These are phyloP conservation scores for Trypethelium eluteriae DNA, from an alignment of 495 filamentous ascomycete genomes.

Conservation along the genomic window DNA sequence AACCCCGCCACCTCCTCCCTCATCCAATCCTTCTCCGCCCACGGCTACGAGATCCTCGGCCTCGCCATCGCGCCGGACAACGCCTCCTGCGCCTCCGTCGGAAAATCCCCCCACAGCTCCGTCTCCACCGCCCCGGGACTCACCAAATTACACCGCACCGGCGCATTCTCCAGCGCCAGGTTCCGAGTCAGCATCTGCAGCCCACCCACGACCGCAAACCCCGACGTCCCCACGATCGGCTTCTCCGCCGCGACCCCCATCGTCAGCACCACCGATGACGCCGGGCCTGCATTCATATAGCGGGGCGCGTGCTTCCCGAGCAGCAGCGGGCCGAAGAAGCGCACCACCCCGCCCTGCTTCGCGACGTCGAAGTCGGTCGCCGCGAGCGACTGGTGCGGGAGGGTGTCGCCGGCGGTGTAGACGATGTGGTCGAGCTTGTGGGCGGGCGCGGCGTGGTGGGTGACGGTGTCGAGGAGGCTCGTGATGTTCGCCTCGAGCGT, in stretches of 20 bases:
- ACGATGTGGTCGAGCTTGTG: slow-evolving; percentile 34
- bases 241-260: slow-evolving; percentile 29
- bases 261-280: slow-evolving; percentile 29
- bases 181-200: slow-evolving; percentile 27
- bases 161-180: slow-evolving; percentile 33
- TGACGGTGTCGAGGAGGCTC: slow-evolving; percentile 26
- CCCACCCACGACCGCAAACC: slow-evolving; percentile 23
- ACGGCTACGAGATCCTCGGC: slow-evolving; percentile 84
- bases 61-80: slow-evolving; percentile 70
- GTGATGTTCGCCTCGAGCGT: slow-evolving; percentile 29
- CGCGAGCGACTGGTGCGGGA: slow-evolving; percentile 20
- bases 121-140: slow-evolving; percentile 33
- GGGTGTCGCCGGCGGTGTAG: slow-evolving; percentile 33
- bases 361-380: slow-evolving; percentile 16
- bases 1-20: slow-evolving; percentile 54
- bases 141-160: slow-evolving; percentile 32
- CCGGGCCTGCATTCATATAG: slow-evolving; percentile 22
- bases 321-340: slow-evolving; percentile 33
- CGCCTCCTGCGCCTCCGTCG: slow-evolving; percentile 67
- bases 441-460: neutral
- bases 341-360: slow-evolving; percentile 29
- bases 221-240: slow-evolving; percentile 25
- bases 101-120: slow-evolving; percentile 38
- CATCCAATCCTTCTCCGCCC: slow-evolving; percentile 79
- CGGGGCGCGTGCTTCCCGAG: slow-evolving; percentile 25